Percentiles rank a stretch among this genome's conserved stretches.
Evolutionary conservation across 2,329 filamentous ascomycete species (phyloP).

Genomic region (Paramyrothecium roridum): DNA sequence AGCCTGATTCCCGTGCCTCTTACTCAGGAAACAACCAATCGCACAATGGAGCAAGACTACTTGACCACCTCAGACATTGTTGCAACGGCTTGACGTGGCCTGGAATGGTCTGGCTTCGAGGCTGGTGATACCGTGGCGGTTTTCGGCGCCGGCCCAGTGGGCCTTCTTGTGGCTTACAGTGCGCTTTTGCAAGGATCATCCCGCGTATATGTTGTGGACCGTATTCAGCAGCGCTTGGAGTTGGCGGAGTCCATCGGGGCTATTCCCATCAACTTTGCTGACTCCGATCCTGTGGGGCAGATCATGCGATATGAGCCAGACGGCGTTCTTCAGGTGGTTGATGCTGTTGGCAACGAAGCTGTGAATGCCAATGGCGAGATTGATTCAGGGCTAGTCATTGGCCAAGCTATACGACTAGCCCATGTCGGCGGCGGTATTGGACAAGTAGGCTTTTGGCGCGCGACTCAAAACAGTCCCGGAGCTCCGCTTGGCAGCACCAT

Average conservation of each 20-base stretch:
- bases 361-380: too few species aligned
- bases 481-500: too few species aligned
- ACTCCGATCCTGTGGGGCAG: constrained; percentile 53
- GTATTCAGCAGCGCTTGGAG: constrained; percentile 52
- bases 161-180: constrained; percentile 60
- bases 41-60: not conserved
- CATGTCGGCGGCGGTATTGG: too few species aligned
- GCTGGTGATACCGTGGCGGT: constrained; percentile 57
- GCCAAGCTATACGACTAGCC: too few species aligned
- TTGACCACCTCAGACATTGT: constrained; percentile 1
- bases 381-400: too few species aligned
- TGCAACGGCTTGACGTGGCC: not conserved
- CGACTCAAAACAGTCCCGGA: too few species aligned
- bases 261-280: constrained; percentile 56
- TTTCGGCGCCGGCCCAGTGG: constrained; percentile 60
- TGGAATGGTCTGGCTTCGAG: constrained; percentile 42
- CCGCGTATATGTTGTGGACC: constrained; percentile 59
- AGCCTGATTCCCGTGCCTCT: too few species aligned
- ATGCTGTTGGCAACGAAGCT: too few species aligned
- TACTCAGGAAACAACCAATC: too few species aligned
- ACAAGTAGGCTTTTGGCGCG: too few species aligned
- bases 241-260: constrained; percentile 58
- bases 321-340: not conserved
- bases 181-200: constrained; percentile 55
- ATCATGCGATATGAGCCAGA: constrained; percentile 28